These are phyloP conservation scores for Aegle marmelos DNA, from an alignment of 345 rosid species.

Conservation along the genomic window DNA sequence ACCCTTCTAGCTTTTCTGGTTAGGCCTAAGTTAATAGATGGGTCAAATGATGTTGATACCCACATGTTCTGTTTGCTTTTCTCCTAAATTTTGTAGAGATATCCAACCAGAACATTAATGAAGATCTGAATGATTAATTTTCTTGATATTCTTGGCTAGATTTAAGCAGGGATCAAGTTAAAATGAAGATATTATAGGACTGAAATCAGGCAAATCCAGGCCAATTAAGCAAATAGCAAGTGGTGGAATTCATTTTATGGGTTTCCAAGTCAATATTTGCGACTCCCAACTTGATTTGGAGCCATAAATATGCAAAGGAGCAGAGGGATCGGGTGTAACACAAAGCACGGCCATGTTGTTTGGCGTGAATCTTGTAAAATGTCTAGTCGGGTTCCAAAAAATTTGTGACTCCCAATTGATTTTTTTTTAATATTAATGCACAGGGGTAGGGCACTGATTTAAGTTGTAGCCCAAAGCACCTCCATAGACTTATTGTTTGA, in stretches of 20 bases:
- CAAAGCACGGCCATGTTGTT: neutral
- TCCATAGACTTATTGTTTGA: neutral
- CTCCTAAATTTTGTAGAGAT: neutral
- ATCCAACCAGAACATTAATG: neutral
- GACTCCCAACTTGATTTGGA: neutral
- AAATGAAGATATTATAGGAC: neutral
- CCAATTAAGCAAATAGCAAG: neutral
- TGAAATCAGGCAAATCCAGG: neutral
- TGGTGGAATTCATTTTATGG: neutral
- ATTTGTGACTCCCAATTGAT: slow-evolving; percentile 26
- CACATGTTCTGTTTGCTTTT: neutral
- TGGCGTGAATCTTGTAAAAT: slow-evolving; percentile 5
- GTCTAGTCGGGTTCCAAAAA: slow-evolving; percentile 12
- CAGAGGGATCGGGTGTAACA: neutral
- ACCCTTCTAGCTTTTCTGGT: neutral
- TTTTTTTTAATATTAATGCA: neutral
- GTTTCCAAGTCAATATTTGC: neutral
- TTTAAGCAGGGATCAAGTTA: neutral
- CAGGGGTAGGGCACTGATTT: neutral
- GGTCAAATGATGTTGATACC: slow-evolving; percentile 8
- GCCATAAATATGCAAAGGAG: neutral
- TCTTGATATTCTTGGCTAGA: neutral
- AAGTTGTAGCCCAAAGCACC: slow-evolving; percentile 17
- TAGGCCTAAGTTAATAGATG: neutral
- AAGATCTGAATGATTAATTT: neutral